Conservation (phyloP, 495 filamentous ascomycete species). For the Penicillium riverlandense region DNA sequence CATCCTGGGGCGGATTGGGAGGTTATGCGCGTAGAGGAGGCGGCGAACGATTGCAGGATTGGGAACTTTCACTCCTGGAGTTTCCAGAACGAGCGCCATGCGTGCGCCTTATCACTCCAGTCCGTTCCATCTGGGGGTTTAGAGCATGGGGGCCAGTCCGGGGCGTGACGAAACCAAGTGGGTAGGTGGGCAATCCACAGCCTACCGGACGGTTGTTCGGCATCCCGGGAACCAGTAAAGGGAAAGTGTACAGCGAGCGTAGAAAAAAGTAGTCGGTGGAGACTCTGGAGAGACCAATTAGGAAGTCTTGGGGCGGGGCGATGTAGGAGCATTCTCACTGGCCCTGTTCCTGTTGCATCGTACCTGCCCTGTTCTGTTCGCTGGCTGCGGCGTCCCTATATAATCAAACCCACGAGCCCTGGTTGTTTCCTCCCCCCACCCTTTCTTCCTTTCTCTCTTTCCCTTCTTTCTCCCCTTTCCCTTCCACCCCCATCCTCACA, state of each 20-base stretch:
- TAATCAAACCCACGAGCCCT: not conserved
- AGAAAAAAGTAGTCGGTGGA: not conserved
- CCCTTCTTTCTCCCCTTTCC: not conserved
- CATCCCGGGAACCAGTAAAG: conserved; percentile 11
- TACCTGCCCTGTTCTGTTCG: conserved; percentile 1
- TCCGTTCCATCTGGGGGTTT: not conserved
- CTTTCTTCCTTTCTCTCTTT: conserved; percentile 3
- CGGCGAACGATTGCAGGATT: not conserved
- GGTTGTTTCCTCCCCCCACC: conserved; percentile 1
- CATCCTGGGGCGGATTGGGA: not conserved
- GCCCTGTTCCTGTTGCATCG: conserved; percentile 7
- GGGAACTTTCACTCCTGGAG: not conserved
- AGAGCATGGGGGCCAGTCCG: not conserved
- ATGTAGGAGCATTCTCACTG: conserved; percentile 7
- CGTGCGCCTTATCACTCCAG: not conserved
- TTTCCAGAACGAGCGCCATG: too few species aligned
- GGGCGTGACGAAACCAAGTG: conserved; percentile 3
- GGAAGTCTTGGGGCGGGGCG: not conserved
- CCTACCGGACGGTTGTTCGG: conserved; percentile 13
- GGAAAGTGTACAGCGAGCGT: conserved; percentile 8
- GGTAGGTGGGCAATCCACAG: conserved; percentile 4
- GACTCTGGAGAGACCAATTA: conserved; percentile 5
- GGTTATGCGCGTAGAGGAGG: too few species aligned
- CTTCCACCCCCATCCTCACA: not conserved
- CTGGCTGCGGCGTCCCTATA: not conserved